Base-by-base conservation (phyloP, 768 basidiomycete genomes). In the Saitozyma podzolica region DNA sequence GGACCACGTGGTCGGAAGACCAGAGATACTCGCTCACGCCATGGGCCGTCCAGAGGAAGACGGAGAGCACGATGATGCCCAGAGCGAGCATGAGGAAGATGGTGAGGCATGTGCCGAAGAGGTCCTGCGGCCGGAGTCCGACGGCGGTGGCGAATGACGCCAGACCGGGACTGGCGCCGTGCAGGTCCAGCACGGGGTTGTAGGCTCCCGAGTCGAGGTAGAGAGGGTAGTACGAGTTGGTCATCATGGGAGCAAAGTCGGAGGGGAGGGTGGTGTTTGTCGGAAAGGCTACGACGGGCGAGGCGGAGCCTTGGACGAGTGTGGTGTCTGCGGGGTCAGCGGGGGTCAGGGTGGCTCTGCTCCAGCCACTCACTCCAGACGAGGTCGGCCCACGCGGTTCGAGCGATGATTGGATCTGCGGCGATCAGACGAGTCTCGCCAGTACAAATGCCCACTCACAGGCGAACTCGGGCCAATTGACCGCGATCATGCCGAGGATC, bases 381-480 rank as follows among this genome's bases (percentile, higher is more conserved):
- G 39, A 83, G 75, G 37, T 87, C 89, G 14, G 94, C 86, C 95
- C 95, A 98, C 0, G 92, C 87, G 8, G 90, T 88, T 73, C 91
- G 88, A 9, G 88, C 85, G 51, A 96, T 82, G 47, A 97, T 82
- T n/a, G 95, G 94, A 80, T 97, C 93, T 94, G 75, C 10, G 59
- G 29, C 8, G 54, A 20, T 53, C 58, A 50, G 54, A 29, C 8
- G 47, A 48, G 8, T 13, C 45, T 17, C 45, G 45, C n/a, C 45
- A 11, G 11, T 47, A 6, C 45, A 17, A 47, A 47, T 2, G 45
- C 29, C 29, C 8, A 84, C 89, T 68, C 70, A 93, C 93, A 98
- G 63, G 89, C 84, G 78, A 94, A 97, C 14, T 83, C 82, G 0
- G 96, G 95, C 95, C 95, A 99, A 76, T 91, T 85, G 19, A 98